Conservation (phyloP, 768 basidiomycete species). For the Phylloporus arenicola region DNA sequence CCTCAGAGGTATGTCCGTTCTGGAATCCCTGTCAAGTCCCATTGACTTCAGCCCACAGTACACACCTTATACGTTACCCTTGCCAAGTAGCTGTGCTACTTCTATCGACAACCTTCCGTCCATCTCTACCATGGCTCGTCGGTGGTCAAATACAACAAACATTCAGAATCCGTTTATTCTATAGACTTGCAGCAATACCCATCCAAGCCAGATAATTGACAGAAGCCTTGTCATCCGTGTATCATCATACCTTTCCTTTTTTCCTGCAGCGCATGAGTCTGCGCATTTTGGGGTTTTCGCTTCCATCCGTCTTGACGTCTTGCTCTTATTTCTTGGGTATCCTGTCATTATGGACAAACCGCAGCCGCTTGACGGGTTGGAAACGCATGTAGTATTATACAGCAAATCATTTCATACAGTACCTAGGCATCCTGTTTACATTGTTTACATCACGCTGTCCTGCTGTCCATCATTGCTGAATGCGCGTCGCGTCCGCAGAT, state of each 20-base stretch:
- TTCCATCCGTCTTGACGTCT: slow-evolving; percentile 24
- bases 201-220: slow-evolving; percentile 2
- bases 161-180: slow-evolving; percentile 32
- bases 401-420: slow-evolving; percentile 22
- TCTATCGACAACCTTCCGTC: slow-evolving; percentile 30
- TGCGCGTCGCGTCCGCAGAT: not conserved
- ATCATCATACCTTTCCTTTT: slow-evolving; percentile 7
- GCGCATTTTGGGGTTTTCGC: not conserved
- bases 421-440: slow-evolving; percentile 18
- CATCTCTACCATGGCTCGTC: slow-evolving; percentile 33
- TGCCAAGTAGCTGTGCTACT: slow-evolving; percentile 26
- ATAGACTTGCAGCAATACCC: slow-evolving; percentile 21
- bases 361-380: slow-evolving; percentile 26
- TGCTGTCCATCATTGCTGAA: not conserved
- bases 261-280: not conserved
- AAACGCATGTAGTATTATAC: slow-evolving; percentile 30
- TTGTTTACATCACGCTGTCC: slow-evolving; percentile 6
- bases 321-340: slow-evolving; percentile 27
- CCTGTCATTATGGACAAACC: slow-evolving; percentile 20
- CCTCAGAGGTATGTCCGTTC: slow-evolving; percentile 24
- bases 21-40: not conserved
- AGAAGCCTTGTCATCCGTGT: slow-evolving; percentile 12
- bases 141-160: slow-evolving; percentile 33
- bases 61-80: slow-evolving; percentile 21
- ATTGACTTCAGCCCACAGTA: slow-evolving; percentile 18